Conservation (phyloP, 257 asterid species). For the Scutellaria minor region DNA sequence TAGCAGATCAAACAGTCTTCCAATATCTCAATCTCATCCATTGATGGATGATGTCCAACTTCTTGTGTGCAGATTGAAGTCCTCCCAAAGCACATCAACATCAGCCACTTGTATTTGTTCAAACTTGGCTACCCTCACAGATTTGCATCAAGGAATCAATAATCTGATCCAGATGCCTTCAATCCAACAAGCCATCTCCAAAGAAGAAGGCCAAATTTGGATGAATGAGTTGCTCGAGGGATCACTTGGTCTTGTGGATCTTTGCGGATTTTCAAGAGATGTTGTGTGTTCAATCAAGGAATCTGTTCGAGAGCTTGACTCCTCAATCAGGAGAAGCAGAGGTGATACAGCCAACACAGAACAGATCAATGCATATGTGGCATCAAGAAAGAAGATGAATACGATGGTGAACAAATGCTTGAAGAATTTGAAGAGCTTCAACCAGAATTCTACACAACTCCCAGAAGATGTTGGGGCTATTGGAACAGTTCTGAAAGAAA, state of each 20-base stretch:
- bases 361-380: constrained; percentile 29
- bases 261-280: constrained; percentile 37
- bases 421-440: constrained; percentile 38
- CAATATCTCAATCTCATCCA: constrained; percentile 39
- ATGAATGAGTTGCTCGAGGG: constrained; percentile 45
- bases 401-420: constrained; percentile 33
- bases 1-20: neutral
- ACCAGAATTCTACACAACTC: constrained; percentile 11
- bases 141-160: too few species aligned
- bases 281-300: constrained; percentile 38
- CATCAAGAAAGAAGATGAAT: constrained; percentile 42
- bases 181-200: constrained; percentile 18
- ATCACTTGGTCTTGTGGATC: constrained; percentile 43
- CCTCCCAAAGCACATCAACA: constrained; percentile 33
- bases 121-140: too few species aligned
- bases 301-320: constrained; percentile 42
- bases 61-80: constrained; percentile 37
- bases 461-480: neutral
- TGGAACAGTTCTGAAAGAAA: constrained; percentile 31
- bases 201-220: constrained; percentile 26
- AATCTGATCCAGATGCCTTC: too few species aligned
- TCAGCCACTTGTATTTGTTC: constrained; percentile 29
- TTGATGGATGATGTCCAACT: constrained; percentile 27
- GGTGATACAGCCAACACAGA: constrained; percentile 16
- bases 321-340: constrained; percentile 39